These are phyloP conservation scores for Penium margaritaceum DNA, from an alignment of 139 green algal genomes.

Conservation along the genomic window DNA sequence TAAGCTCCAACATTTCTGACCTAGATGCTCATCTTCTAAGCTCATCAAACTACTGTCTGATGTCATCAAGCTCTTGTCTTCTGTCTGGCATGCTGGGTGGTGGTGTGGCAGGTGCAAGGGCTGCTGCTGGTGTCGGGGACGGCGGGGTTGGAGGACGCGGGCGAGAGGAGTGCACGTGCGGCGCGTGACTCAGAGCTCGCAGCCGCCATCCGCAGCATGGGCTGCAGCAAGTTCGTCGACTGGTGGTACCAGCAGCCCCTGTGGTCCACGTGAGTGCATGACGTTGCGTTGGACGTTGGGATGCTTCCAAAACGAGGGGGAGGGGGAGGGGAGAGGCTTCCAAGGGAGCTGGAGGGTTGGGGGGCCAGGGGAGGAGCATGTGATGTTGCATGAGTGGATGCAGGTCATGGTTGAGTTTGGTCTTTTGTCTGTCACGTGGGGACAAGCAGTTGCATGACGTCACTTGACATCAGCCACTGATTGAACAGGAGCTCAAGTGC, in stretches of 20 bases:
- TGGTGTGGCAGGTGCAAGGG: conserved; percentile 8
- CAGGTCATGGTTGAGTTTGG: too few relatives aligned
- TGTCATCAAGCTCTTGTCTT: background rate
- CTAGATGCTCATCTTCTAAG: background rate
- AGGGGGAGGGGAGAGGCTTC: too few relatives aligned
- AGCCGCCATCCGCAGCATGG: background rate
- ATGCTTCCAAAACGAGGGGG: too few relatives aligned
- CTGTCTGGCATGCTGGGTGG: too few relatives aligned
- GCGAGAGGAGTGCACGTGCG: background rate
- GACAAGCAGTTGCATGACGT: too few relatives aligned
- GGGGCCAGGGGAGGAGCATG: too few relatives aligned
- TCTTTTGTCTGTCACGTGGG: too few relatives aligned
- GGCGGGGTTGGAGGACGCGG: conserved; percentile 7
- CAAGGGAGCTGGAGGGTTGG: too few relatives aligned
- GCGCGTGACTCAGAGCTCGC: background rate
- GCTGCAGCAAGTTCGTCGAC: conserved; percentile 21
- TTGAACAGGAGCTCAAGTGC: too few relatives aligned
- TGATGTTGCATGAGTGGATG: too few relatives aligned
- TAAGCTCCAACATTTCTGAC: background rate
- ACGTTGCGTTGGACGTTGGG: too few relatives aligned
- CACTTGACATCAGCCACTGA: too few relatives aligned
- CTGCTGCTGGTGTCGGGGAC: conserved; percentile 4
- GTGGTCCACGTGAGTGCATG: conserved; percentile 18
- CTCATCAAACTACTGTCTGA: background rate
- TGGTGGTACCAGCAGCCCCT: conserved; percentile 25